Evolutionary conservation across 352 stramenopile genomes (phyloP).

Genomic region (Phytophthora ramorum): DNA sequence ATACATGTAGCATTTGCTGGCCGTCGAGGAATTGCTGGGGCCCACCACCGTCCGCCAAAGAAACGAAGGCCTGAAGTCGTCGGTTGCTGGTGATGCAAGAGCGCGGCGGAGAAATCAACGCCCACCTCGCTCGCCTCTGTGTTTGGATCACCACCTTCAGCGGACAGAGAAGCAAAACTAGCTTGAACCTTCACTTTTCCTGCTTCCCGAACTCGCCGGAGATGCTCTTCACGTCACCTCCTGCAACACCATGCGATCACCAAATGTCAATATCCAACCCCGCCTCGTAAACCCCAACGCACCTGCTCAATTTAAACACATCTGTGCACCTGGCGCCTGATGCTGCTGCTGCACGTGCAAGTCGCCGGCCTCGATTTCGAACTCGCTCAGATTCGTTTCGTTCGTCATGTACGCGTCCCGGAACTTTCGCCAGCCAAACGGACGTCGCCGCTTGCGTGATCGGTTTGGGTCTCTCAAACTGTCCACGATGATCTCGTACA

Average conservation of each 20-base stretch:
- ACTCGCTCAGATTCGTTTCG: constrained; percentile 54
- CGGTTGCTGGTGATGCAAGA: neutral
- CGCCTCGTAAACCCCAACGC: constrained; percentile 3
- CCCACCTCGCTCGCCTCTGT: neutral
- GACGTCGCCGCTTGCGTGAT: constrained; percentile 23
- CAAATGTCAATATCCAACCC: neutral
- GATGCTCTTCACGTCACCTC: neutral
- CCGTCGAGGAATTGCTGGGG: neutral
- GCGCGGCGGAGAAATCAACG: neutral
- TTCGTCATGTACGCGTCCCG: constrained; percentile 34
- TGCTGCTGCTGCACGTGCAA: too few species aligned
- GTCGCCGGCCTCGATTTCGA: constrained; percentile 70
- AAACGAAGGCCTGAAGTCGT: neutral
- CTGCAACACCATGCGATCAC: neutral
- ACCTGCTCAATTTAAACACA: constrained; percentile 36
- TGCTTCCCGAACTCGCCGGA: neutral
- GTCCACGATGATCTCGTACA: constrained; percentile 61
- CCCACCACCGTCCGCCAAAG: neutral
- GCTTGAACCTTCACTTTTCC: neutral
- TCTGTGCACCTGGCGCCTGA: constrained; percentile 8
- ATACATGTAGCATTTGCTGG: neutral
- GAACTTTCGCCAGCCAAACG: constrained; percentile 30
- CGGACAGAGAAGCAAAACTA: neutral
- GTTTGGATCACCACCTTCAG: neutral
- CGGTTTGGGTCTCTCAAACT: constrained; percentile 27